Conservation (phyloP, 2,329 filamentous ascomycete genomes). For the Arachnopeziza araneosa region DNA sequence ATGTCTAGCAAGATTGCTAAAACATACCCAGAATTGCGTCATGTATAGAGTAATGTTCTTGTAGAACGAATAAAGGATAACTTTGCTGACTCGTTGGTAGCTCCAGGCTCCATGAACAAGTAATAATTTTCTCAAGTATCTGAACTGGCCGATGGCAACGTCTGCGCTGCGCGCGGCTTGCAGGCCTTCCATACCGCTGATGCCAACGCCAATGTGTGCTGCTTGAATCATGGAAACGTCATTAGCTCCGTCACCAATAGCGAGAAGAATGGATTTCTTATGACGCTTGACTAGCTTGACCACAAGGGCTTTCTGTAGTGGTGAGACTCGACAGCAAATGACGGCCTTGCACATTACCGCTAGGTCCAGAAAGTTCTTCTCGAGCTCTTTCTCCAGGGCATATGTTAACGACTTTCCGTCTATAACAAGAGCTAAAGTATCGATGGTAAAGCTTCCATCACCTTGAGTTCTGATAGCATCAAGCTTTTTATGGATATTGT, state of each 20-base stretch:
- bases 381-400: slow-evolving; percentile 87
- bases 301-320: slow-evolving; percentile 92
- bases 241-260: slow-evolving; percentile 96
- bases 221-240: slow-evolving; percentile 99
- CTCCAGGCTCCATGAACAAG: slow-evolving; percentile 96
- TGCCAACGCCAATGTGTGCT: slow-evolving; percentile 94
- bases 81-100: slow-evolving; percentile 94
- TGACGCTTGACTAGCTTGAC: slow-evolving; percentile 96
- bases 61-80: slow-evolving; percentile 98
- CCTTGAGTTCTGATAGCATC: slow-evolving; percentile 84
- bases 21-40: slow-evolving; percentile 94
- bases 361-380: slow-evolving; percentile 88
- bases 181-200: slow-evolving; percentile 93
- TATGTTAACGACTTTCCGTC: slow-evolving; percentile 94
- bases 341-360: slow-evolving; percentile 98
- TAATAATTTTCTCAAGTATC: slow-evolving; percentile 86
- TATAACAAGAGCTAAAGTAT: slow-evolving; percentile 86
- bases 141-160: slow-evolving; percentile 92
- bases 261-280: slow-evolving; percentile 83
- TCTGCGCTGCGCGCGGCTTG: slow-evolving; percentile 95
- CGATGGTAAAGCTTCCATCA: slow-evolving; percentile 69
- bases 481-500: slow-evolving; percentile 90
- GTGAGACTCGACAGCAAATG: slow-evolving; percentile 95
- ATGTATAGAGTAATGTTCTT: slow-evolving; percentile 99
- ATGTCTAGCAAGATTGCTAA: background rate